Evolutionary conservation across 192 early-diverging fungal genomes (phyloP).

Genomic region (Coemansia sp.): DNA sequence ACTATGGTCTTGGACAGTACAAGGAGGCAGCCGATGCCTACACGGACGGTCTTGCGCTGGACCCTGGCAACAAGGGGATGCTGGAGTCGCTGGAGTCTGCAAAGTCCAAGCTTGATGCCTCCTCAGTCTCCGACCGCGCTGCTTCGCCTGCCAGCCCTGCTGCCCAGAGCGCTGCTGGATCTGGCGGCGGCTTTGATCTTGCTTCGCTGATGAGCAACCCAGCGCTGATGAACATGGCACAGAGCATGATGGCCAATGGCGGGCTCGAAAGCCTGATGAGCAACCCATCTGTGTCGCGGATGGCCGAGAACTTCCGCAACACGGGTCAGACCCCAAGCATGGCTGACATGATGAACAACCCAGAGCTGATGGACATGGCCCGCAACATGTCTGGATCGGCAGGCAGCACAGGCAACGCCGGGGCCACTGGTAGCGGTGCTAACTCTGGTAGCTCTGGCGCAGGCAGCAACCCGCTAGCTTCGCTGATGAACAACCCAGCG

Average conservation of each 20-base stretch:
- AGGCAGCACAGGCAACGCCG: constrained; percentile 4
- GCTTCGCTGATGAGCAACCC: constrained; percentile 89
- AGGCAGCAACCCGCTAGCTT: constrained; percentile 73
- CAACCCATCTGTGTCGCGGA: constrained; percentile 86
- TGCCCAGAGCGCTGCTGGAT: constrained; percentile 87
- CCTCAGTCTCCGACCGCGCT: constrained; percentile 20
- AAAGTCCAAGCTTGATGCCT: constrained; percentile 53
- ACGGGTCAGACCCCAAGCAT: constrained; percentile 50
- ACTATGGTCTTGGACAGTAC: constrained; percentile 84
- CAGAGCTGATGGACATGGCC: constrained; percentile 47
- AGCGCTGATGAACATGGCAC: constrained; percentile 93
- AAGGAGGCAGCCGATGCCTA: constrained; percentile 86
- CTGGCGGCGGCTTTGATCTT: constrained; percentile 81
- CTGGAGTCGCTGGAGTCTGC: constrained; percentile 72
- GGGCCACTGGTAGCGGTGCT: not conserved
- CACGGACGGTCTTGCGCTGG: constrained; percentile 82
- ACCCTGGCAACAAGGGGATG: constrained; percentile 81
- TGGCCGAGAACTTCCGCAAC: constrained; percentile 59
- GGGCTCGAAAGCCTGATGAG: constrained; percentile 82
- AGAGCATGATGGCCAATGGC: constrained; percentile 84
- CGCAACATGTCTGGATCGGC: constrained; percentile 21
- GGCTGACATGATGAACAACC: constrained; percentile 51
- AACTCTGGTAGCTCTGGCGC: constrained; percentile 53
- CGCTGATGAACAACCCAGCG: constrained; percentile 89
- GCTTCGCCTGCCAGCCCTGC: constrained; percentile 16